phyloP scores from a whole-genome alignment of 805 yeast species.

The Starmerella asiatica region DNA sequence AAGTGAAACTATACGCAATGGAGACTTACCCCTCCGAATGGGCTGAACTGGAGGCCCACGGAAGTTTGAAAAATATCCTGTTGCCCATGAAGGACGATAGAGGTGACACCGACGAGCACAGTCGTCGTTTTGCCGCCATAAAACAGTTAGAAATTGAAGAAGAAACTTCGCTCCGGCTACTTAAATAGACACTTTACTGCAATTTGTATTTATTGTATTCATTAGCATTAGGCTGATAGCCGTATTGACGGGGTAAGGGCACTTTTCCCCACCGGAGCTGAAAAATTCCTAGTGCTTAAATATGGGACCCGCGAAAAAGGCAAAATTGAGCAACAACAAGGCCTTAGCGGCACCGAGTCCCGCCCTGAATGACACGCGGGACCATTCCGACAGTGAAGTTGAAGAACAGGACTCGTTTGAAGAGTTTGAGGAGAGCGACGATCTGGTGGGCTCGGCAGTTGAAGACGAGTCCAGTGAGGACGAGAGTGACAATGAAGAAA shows the following conservation, averaged over 20 bases:
- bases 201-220: neutral
- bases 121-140: constrained; percentile 20
- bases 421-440: neutral
- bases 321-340: constrained; percentile 2
- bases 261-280: neutral
- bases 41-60: constrained; percentile 27
- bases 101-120: constrained; percentile 16
- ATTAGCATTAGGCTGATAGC: neutral
- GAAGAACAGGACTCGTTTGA: constrained; percentile 14
- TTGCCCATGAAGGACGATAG: constrained; percentile 27
- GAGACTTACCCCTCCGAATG: constrained; percentile 29
- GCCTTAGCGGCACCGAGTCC: neutral
- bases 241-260: neutral
- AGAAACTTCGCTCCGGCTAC: neutral
- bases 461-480: constrained; percentile 4
- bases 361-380: neutral
- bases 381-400: constrained; percentile 13
- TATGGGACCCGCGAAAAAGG: constrained; percentile 3
- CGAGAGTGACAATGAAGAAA: constrained; percentile 8
- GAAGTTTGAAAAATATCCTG: constrained; percentile 23
- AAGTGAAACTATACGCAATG: constrained; percentile 32
- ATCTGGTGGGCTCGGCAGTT: neutral
- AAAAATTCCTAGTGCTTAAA: neutral
- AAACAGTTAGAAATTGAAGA: constrained; percentile 17
- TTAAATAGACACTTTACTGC: neutral